Evolutionary conservation across 2,329 filamentous ascomycete species (phyloP).

Genomic region (Gnomoniopsis smithogilvyi): DNA sequence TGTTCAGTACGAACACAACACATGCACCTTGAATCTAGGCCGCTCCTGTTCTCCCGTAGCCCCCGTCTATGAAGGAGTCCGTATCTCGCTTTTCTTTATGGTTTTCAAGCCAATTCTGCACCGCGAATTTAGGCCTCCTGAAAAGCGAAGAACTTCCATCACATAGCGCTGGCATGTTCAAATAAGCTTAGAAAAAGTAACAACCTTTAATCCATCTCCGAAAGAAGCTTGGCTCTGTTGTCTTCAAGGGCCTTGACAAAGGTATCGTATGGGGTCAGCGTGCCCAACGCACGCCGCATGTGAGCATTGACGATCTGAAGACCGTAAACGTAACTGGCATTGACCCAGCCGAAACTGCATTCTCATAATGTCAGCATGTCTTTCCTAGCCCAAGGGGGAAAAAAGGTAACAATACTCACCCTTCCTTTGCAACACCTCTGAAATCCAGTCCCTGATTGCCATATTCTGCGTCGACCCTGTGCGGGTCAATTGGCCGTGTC

Average conservation of each 20-base stretch:
- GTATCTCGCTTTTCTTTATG: background rate
- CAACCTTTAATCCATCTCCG: constrained; percentile 33
- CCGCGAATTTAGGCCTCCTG: background rate
- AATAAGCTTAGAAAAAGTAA: background rate
- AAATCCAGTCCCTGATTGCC: constrained; percentile 96
- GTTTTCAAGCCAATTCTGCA: background rate
- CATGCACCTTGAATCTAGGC: background rate
- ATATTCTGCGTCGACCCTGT: constrained; percentile 94
- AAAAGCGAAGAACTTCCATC: background rate
- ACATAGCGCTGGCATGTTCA: background rate
- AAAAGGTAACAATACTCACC: constrained; percentile 56
- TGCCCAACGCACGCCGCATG: constrained; percentile 83
- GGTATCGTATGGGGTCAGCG: constrained; percentile 80
- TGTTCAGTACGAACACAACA: no score
- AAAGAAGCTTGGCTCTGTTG: constrained; percentile 51
- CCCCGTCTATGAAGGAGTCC: background rate
- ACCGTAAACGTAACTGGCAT: constrained; percentile 94
- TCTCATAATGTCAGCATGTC: constrained; percentile 25
- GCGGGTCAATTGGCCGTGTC: constrained; percentile 82
- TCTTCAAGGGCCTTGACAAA: constrained; percentile 67
- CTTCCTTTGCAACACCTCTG: constrained; percentile 92
- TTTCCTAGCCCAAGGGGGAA: background rate
- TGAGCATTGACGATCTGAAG: constrained; percentile 85
- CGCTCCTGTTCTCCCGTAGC: background rate
- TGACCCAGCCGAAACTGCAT: constrained; percentile 93